phyloP scores from a whole-genome alignment of 1,139 yeast species.

The Cylindricascospora bacillispora region DNA sequence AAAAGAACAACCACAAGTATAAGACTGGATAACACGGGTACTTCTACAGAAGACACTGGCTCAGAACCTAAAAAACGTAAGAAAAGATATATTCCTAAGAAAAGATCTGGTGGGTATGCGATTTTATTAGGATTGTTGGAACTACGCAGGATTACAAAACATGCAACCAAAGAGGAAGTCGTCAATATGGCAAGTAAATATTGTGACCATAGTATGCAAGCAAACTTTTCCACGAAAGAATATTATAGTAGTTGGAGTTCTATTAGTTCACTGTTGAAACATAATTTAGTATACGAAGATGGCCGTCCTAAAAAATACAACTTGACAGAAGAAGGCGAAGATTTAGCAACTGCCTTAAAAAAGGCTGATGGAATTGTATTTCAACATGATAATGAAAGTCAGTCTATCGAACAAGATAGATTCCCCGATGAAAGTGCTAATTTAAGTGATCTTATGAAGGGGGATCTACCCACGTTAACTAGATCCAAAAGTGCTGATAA shows the following conservation, averaged over 20 bases:
- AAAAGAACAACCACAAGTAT: conserved; percentile 11
- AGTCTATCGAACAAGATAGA: conserved; percentile 3
- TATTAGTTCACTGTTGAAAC: conserved; percentile 47
- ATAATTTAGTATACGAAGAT: conserved; percentile 42
- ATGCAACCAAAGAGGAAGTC: conserved; percentile 52
- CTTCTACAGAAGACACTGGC: conserved; percentile 1
- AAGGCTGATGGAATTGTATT: conserved; percentile 31
- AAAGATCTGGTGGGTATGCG: conserved; percentile 80
- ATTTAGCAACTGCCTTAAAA: conserved; percentile 47
- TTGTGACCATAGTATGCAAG: conserved; percentile 52
- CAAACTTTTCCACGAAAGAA: conserved; percentile 49
- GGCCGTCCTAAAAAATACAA: conserved; percentile 53
- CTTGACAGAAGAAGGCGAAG: conserved; percentile 63
- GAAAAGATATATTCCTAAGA: conserved; percentile 56
- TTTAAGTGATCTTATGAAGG: conserved; percentile 11
- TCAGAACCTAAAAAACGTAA: conserved; percentile 17
- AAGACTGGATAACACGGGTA: conserved; percentile 4
- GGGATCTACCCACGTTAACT: background rate
- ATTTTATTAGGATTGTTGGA: conserved; percentile 53
- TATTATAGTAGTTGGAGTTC: conserved; percentile 75
- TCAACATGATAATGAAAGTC: conserved; percentile 13
- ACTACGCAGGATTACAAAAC: conserved; percentile 36
- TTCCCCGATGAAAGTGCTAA: conserved; percentile 15
- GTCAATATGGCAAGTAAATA: conserved; percentile 43
- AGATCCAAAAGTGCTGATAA: conserved; percentile 1